These are phyloP conservation scores for Plantago lanceolata DNA, from an alignment of 305 asterid genomes.

Conservation along the genomic window DNA sequence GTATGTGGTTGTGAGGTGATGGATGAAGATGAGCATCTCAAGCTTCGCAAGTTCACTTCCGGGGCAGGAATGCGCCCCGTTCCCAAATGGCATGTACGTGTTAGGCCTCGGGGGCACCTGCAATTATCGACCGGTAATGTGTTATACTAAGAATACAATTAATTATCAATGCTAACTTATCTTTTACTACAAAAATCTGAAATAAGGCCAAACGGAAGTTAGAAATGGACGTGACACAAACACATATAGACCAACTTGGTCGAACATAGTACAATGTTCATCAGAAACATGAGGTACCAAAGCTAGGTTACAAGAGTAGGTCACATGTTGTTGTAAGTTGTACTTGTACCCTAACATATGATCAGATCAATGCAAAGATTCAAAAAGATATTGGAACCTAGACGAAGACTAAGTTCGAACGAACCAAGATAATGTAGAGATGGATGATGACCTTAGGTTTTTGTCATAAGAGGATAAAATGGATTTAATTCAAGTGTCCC, in stretches of 20 bases:
- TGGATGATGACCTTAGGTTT: conserved; percentile 44
- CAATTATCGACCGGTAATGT: neutral
- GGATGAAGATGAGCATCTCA: conserved; percentile 66
- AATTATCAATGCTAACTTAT: no score
- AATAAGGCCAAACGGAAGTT: no score
- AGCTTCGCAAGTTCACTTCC: conserved; percentile 77
- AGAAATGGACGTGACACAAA: neutral
- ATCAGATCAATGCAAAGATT: no score
- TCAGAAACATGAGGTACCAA: no score
- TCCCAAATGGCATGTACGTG: conserved; percentile 71
- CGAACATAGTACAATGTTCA: no score
- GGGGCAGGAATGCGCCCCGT: conserved; percentile 73
- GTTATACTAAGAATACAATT: no score
- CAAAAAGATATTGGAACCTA: conserved; percentile 5
- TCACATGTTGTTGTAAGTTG: neutral
- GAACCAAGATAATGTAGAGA: conserved; percentile 28
- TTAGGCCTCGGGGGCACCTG: conserved; percentile 57
- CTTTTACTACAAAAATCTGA: no score
- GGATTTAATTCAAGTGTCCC: neutral
- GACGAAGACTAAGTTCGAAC: no score
- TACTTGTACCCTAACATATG: neutral
- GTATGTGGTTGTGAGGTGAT: conserved; percentile 55
- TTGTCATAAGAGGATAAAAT: conserved; percentile 12
- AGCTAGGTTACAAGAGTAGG: neutral
- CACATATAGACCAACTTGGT: no score